Base-by-base conservation (phyloP, 2,329 filamentous ascomycete species). In the Colletotrichum orchidophilum region DNA sequence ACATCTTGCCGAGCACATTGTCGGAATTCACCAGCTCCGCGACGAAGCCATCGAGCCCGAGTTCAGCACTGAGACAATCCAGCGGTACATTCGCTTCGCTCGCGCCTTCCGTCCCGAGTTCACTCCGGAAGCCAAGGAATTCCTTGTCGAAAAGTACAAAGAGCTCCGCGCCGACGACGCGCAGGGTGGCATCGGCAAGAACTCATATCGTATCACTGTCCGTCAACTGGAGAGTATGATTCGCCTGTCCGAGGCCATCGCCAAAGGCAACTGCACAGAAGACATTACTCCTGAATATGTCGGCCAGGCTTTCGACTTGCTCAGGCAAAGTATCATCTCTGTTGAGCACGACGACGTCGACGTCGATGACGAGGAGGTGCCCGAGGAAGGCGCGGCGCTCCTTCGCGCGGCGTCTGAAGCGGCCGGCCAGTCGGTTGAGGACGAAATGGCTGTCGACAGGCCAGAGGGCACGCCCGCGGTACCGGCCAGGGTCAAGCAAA, bases 311-410 rank as follows among this genome's bases (percentile, higher is more conserved):
- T 98, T 93, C 81, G 94, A 96, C 76, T 88, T 99, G 11, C 89
- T 99, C 13, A 88, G 95, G 52, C 95, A 98, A 82, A 96, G 93
- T 81, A 99, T 99, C 80, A 98, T 99, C 77, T 96, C 93, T 1
- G 96, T 99, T 29, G 96, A 99, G 82, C 96, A 98, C 78, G 96
- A 99, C 76, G 96, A 99, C 77, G 91, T 99, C 18, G 96, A 98
- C 78, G 92, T 99, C 72, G 94, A 97, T 3, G 92, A 93, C 24
- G 89, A 90, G 24, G 85, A 84, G n/a, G 77, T 77, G 42, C 81
- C 77, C n/a, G 84, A 84, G 73, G 85, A 86, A 72, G 80, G 83
- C 68, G 86, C 83, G 53, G 83, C 78, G 3, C 83, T 88, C 9
- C 81, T 80, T 31, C 84, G 78, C 26, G 79, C 79, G 18, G 78